Evolutionary conservation across 495 filamentous ascomycete species (phyloP).

Genomic region (Penicillium coprophilum): DNA sequence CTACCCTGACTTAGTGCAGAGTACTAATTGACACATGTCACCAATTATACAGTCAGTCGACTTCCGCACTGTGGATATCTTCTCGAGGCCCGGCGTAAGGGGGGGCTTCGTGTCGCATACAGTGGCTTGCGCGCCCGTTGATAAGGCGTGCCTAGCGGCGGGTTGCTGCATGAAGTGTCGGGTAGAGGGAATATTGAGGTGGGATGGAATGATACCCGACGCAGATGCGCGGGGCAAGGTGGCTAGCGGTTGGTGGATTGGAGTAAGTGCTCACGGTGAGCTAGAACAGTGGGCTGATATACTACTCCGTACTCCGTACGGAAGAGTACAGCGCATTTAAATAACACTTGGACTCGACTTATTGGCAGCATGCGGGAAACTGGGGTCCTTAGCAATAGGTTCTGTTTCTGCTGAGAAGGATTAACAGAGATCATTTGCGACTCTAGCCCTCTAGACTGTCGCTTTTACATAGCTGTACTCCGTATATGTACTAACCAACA

Average conservation of each 20-base stretch:
- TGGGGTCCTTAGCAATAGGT: not conserved
- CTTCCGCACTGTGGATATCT: not conserved
- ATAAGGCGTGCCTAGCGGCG: conserved; percentile 16
- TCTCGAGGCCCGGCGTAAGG: not conserved
- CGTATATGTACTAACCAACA: not conserved
- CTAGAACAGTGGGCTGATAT: not conserved
- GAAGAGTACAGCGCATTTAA: not conserved
- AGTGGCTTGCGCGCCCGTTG: conserved; percentile 14
- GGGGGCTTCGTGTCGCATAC: not conserved
- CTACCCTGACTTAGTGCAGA: not conserved
- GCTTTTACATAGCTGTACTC: not conserved
- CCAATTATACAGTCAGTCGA: not conserved
- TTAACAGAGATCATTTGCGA: not conserved
- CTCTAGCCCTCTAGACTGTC: not conserved
- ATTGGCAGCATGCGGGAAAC: not conserved
- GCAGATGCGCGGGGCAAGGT: conserved; percentile 4
- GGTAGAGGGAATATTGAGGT: conserved; percentile 7
- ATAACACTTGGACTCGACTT: not conserved
- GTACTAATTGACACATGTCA: conserved; percentile 1
- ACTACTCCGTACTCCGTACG: not conserved
- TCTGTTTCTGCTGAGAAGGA: not conserved
- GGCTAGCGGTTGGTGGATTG: not conserved
- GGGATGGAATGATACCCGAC: conserved; percentile 1
- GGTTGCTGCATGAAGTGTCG: conserved; percentile 16
- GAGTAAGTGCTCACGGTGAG: not conserved